Conservation (phyloP, 257 asterid species). For the Jacaranda mimosifolia region DNA sequence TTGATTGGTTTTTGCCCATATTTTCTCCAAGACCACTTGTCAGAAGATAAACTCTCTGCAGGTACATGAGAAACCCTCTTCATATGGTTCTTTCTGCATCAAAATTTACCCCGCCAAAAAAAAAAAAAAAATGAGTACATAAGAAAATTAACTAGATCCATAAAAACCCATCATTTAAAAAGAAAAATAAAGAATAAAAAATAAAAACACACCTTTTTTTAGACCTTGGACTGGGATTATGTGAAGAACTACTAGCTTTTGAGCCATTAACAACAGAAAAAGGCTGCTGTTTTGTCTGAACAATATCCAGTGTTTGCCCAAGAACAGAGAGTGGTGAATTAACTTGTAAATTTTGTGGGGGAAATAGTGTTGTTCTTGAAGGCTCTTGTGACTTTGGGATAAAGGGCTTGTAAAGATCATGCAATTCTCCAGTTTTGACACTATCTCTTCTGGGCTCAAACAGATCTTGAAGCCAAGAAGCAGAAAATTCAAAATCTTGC, state of each 20-base stretch:
- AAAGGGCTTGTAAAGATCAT: slow-evolving; percentile 43
- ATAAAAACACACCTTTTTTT: slow-evolving; percentile 33
- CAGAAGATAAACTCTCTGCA: slow-evolving; percentile 41
- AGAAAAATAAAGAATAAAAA: background rate
- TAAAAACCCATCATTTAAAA: background rate
- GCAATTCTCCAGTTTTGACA: slow-evolving; percentile 30
- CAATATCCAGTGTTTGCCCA: no score
- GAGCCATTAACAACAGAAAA: background rate
- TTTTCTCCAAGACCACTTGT: slow-evolving; percentile 55
- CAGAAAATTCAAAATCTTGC: slow-evolving; percentile 12
- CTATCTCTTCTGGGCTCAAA: slow-evolving; percentile 19
- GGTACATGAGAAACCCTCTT: slow-evolving; percentile 42
- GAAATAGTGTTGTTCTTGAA: background rate
- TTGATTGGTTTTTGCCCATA: slow-evolving; percentile 58
- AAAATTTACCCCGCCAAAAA: background rate
- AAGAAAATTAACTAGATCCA: background rate
- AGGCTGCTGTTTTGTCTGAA: background rate
- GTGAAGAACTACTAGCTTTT: background rate
- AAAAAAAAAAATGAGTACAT: no score
- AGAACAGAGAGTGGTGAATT: slow-evolving; percentile 36
- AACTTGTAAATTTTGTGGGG: background rate
- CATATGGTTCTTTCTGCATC: slow-evolving; percentile 42
- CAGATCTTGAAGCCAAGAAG: slow-evolving; percentile 28
- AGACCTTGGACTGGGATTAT: slow-evolving; percentile 23
- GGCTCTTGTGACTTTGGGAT: no score